Conservation (phyloP, 257 asterid genomes). For the Primulina tabacum region DNA sequence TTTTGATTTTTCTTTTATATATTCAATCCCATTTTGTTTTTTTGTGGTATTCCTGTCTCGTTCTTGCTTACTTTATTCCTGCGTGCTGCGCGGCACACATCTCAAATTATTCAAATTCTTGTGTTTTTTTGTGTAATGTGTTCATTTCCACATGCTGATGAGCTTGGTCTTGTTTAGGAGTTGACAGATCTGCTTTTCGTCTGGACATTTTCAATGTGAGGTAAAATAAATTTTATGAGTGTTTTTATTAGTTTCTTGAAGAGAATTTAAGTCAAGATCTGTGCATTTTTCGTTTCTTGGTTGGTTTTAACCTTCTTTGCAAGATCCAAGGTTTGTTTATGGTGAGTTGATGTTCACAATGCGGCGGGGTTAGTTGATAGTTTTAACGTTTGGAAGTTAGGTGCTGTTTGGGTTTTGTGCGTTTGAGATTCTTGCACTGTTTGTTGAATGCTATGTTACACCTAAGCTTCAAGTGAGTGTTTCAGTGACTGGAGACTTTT, state of each 20-base stretch:
- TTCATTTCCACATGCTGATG: slow-evolving; percentile 19
- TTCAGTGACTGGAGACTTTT: slow-evolving; percentile 17
- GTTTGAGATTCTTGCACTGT: slow-evolving; percentile 16
- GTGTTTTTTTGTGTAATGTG: slow-evolving; percentile 18
- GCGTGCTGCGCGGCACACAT: slow-evolving; percentile 24
- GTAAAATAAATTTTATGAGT: slow-evolving; percentile 14
- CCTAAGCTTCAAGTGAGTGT: slow-evolving; percentile 13
- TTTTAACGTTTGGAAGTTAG: slow-evolving; percentile 15
- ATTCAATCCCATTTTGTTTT: slow-evolving; percentile 25
- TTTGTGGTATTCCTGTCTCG: slow-evolving; percentile 26
- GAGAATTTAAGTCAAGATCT: slow-evolving; percentile 6
- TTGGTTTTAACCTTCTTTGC: slow-evolving; percentile 4
- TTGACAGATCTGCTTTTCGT: slow-evolving; percentile 34
- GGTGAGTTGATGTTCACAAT: slow-evolving; percentile 18
- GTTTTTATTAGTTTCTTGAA: slow-evolving; percentile 6
- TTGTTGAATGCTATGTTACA: slow-evolving; percentile 4
- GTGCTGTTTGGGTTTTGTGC: slow-evolving; percentile 24
- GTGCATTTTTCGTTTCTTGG: slow-evolving; percentile 4
- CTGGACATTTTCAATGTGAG: slow-evolving; percentile 24
- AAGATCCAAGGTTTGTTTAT: slow-evolving; percentile 25
- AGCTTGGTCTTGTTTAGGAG: slow-evolving; percentile 11
- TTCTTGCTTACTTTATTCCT: slow-evolving; percentile 6
- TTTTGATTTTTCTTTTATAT: slow-evolving; percentile 16
- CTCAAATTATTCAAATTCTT: slow-evolving; percentile 21
- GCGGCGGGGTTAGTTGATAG: slow-evolving; percentile 12